phyloP scores from a whole-genome alignment of 768 basidiomycete genomes.

The Kwoniella sp. region DNA sequence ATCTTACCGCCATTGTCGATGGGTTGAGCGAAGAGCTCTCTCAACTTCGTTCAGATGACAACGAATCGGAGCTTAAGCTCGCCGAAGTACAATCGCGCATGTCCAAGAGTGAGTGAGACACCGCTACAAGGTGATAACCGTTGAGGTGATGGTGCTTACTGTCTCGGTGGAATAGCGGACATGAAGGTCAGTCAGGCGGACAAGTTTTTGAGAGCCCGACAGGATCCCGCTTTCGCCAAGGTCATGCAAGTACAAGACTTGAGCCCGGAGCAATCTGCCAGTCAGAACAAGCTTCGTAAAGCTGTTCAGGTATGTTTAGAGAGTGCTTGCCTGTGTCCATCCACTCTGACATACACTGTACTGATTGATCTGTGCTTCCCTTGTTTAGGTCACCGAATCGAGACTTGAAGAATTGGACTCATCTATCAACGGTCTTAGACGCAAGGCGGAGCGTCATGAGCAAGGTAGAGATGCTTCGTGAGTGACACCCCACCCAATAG shows the following conservation, averaged over 20 bases:
- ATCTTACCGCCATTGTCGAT: slow-evolving; percentile 57
- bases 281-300: slow-evolving; percentile 73
- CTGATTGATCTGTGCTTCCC: neutral
- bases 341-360: too few relatives aligned
- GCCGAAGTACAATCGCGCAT: slow-evolving; percentile 49
- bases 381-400: slow-evolving; percentile 66
- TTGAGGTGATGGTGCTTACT: neutral
- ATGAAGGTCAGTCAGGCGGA: slow-evolving; percentile 81
- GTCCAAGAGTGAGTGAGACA: slow-evolving; percentile 53
- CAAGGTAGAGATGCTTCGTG: slow-evolving; percentile 60
- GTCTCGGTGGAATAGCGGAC: slow-evolving; percentile 62
- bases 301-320: slow-evolving; percentile 64
- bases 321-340: too few relatives aligned
- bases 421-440: slow-evolving; percentile 70
- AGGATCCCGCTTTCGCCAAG: slow-evolving; percentile 76
- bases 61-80: slow-evolving; percentile 33
- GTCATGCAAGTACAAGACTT: slow-evolving; percentile 73
- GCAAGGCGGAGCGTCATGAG: slow-evolving; percentile 66
- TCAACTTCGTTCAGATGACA: slow-evolving; percentile 20
- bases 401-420: slow-evolving; percentile 79
- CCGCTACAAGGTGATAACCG: neutral
- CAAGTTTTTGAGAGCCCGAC: slow-evolving; percentile 75
- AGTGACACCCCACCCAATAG: neutral
- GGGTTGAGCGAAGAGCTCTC: slow-evolving; percentile 34
- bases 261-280: slow-evolving; percentile 85